Evolutionary conservation across 225 moss, liverwort and hornwort species (phyloP).

Genomic region (Takakia lepidozioides): DNA sequence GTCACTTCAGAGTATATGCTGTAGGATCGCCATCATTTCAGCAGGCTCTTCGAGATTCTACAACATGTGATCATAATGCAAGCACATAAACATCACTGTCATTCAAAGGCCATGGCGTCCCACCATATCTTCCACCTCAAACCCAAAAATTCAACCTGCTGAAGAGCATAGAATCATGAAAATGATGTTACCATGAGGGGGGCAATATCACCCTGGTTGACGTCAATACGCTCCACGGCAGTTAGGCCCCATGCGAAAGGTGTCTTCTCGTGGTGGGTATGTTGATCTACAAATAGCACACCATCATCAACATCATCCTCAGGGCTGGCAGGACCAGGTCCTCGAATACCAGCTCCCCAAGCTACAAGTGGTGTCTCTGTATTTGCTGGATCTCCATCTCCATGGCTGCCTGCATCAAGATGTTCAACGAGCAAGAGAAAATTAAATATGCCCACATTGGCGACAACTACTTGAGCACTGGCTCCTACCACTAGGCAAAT

Average conservation of each 20-base stretch:
- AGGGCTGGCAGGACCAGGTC: slow-evolving; percentile 53
- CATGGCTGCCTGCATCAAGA: slow-evolving; percentile 74
- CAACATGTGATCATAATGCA: too few species aligned
- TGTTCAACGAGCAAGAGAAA: background rate
- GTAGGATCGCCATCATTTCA: too few species aligned
- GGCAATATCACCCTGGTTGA: slow-evolving; percentile 94
- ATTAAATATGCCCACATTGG: background rate
- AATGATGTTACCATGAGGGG: slow-evolving; percentile 80
- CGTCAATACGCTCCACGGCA: slow-evolving; percentile 62
- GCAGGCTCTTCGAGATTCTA: too few species aligned
- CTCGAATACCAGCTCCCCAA: slow-evolving; percentile 93
- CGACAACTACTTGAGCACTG: background rate
- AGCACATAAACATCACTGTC: too few species aligned
- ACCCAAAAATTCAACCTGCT: too few species aligned
- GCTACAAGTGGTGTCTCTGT: slow-evolving; percentile 93
- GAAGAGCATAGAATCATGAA: too few species aligned
- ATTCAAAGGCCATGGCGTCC: too few species aligned
- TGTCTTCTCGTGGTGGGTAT: slow-evolving; percentile 75
- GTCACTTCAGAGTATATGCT: too few species aligned
- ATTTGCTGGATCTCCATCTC: slow-evolving; percentile 95
- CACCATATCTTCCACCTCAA: too few species aligned
- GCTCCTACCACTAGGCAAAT: background rate
- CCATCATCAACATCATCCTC: slow-evolving; percentile 60
- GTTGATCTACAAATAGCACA: slow-evolving; percentile 75
- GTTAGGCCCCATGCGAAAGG: slow-evolving; percentile 66